These are phyloP conservation scores for Oxyria digyna DNA, from an alignment of 148 eudicot species.

Conservation along the genomic window DNA sequence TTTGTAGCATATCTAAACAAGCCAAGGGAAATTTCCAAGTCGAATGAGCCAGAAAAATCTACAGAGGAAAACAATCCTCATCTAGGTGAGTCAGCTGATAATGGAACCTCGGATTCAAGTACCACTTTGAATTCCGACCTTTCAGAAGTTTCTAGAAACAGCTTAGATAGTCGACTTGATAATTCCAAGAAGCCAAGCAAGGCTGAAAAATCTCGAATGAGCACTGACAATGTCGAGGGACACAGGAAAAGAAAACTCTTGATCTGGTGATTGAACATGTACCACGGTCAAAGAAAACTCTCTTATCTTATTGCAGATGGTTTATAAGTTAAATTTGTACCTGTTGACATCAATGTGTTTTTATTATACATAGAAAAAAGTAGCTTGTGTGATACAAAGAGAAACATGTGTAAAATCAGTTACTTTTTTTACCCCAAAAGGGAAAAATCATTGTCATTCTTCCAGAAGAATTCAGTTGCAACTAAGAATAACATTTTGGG, in stretches of 20 bases:
- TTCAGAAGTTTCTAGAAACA: slow-evolving; percentile 72
- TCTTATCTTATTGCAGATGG: background rate
- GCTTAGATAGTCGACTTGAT: slow-evolving; percentile 82
- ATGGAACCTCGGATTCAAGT: slow-evolving; percentile 24
- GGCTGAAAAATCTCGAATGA: slow-evolving; percentile 77
- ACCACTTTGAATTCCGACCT: slow-evolving; percentile 32
- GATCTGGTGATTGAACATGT: slow-evolving; percentile 42
- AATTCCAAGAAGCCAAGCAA: slow-evolving; percentile 62
- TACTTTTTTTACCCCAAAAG: background rate
- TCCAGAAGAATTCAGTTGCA: background rate
- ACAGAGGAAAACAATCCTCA: slow-evolving; percentile 18
- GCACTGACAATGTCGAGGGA: slow-evolving; percentile 69
- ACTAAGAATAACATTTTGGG: background rate
- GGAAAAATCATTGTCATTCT: background rate
- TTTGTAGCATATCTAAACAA: slow-evolving; percentile 60
- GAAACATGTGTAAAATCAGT: slow-evolving; percentile 7
- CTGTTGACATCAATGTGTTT: background rate
- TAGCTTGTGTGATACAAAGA: background rate
- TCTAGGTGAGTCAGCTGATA: slow-evolving; percentile 16
- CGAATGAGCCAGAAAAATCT: slow-evolving; percentile 24
- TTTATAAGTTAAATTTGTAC: slow-evolving; percentile 3
- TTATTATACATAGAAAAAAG: background rate
- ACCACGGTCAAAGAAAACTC: background rate
- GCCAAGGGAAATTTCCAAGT: slow-evolving; percentile 23
- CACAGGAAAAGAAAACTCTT: slow-evolving; percentile 56